Evolutionary conservation across 2,329 filamentous ascomycete species (phyloP).

Genomic region (Colletotrichum spinosum): DNA sequence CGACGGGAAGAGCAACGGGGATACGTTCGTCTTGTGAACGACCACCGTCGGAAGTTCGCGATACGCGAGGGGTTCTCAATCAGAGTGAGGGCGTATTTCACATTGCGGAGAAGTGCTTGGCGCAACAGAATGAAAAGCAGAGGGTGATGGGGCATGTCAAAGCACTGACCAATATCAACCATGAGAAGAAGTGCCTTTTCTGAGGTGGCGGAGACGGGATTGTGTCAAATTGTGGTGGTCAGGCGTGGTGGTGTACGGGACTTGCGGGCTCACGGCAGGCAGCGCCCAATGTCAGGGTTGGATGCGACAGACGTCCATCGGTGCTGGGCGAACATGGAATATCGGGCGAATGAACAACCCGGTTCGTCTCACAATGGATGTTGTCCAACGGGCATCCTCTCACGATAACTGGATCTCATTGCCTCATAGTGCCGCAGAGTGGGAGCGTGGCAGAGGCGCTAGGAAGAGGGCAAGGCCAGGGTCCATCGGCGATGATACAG

Average conservation of each 20-base stretch:
- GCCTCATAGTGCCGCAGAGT: slow-evolving; percentile 29
- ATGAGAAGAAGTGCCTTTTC: slow-evolving; percentile 13
- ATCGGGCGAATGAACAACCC: slow-evolving; percentile 34
- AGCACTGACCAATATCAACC: slow-evolving; percentile 5
- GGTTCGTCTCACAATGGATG: slow-evolving; percentile 28
- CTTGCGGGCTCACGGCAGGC: slow-evolving; percentile 9
- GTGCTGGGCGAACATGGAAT: slow-evolving; percentile 18
- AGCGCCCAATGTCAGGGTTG: slow-evolving; percentile 20
- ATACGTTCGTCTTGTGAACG: too few species aligned
- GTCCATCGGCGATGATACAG: slow-evolving; percentile 32
- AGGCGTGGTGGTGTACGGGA: background rate
- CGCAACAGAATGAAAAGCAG: background rate
- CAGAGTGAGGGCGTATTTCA: background rate
- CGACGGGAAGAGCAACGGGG: too few species aligned
- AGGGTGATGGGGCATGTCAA: background rate
- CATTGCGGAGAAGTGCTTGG: background rate
- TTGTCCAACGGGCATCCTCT: slow-evolving; percentile 28
- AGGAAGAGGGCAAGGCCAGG: slow-evolving; percentile 2
- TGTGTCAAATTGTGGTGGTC: background rate
- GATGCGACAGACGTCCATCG: slow-evolving; percentile 26
- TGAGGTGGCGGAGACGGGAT: slow-evolving; percentile 3
- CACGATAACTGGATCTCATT: slow-evolving; percentile 34
- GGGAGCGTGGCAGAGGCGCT: slow-evolving; percentile 32
- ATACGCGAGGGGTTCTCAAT: background rate
- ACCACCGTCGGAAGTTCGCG: too few species aligned